Evolutionary conservation across 441 rosid genomes (phyloP), one percentile per base, ranked within the genome.

Genomic region (Croton laevigatus): DNA sequence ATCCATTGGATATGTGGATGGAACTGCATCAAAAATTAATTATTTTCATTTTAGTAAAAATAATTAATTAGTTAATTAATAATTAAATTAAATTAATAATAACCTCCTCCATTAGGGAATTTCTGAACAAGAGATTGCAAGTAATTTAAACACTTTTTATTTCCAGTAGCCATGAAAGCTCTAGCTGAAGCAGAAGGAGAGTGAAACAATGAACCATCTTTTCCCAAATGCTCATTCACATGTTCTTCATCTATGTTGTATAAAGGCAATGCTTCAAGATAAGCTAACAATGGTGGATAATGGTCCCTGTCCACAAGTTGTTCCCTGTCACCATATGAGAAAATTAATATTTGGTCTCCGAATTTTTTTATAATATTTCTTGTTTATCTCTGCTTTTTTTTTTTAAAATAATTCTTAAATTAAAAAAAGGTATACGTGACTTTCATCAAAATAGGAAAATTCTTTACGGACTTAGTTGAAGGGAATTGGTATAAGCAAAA

Each of bases 121-220:
- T 27, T 76, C 38, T 76, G 71, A 45, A 72, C 79, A 2, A 90
- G 78, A 72, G 83, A 72, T 65, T 77, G 82, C 4, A 90, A 82
- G 71, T 87, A 87, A 45, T 70, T 58, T 40, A 86, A 77, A 69
- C 83, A 82, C 1, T 74, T 71, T 19, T 37, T 20, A 44, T 88
- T 85, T 36, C 83, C 82, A 0, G 96, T 83, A 10, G 79, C 79
- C 79, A 90, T 82, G 71, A 81, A 90, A 0, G 84, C 91, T 34
- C 78, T 36, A 14, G 93, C 90, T 37, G 91, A 88, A 46, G 96
- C 87, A 3, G 96, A 82, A 13, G 96, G 93, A 9, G 96, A 88
- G n/a, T 83, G 86, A 81, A 73, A 88, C 55, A 86, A 62, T 2
- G 89, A 85, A n/a, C 96, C 93, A 48, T 82, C 82, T 5, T 0